Base-by-base conservation (phyloP, 148 eudicot genomes). In the Chenopodium album region DNA sequence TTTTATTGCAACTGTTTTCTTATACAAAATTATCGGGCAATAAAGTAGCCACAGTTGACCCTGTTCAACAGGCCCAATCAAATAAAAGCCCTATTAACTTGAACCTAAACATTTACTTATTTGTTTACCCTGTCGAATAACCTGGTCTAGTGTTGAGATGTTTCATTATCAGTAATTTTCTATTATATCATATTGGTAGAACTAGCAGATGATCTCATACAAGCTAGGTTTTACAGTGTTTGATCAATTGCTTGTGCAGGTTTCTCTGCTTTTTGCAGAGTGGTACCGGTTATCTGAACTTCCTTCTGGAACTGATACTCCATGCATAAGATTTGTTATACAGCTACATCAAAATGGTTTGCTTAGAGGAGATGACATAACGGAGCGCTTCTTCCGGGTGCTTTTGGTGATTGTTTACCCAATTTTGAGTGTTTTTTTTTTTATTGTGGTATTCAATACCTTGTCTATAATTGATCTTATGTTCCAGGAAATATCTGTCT, bases 331-430 rank as follows among this genome's bases (percentile, higher is more conserved):
- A 81, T 91, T 66, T 78, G 88, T 90, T 29, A 47, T 87, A 52
- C 93, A 85, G 80, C 85, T 96, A 81, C 92, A 91, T 72, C 97
- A 94, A 82, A 91, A 78, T 84, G 95, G 98, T 67, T 83, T 92
- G 41, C 91, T 96, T 74, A 89, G 93, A 88, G 97, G 97, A 78
- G 94, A 96, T 90, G 99, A 96, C 68, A 87, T 76, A 28, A 84
- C 92, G 59, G 98, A 94, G 52, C 90, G 90, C 9, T 92, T 96
- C 83, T 92, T 96, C 87, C 98, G 95, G 59, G 84, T 85, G 52
- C 87, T 96, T 52, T 88, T 87, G 92, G 99, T 96, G 77, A 84
- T 19, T 80, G 60, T 52, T 82, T 50, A 72, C 29, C 47, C 47
- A 37, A 41, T 66, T n/a, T 67, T 54, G 8, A 10, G 44, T 1